Conservation (phyloP, 768 basidiomycete genomes). For the Bullera alba region DNA sequence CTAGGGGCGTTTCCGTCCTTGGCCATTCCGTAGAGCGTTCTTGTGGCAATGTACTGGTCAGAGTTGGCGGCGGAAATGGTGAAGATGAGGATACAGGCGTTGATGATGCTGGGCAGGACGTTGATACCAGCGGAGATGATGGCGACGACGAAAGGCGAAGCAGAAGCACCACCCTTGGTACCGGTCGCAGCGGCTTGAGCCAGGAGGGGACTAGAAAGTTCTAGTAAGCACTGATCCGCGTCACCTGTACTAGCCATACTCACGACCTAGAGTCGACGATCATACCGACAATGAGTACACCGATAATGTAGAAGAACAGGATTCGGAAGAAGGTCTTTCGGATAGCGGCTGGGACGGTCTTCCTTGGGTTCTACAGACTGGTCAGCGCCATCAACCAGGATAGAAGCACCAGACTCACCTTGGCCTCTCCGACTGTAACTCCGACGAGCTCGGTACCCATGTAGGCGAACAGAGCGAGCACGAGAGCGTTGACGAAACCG, state of each 20-base stretch:
- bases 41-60: constrained; percentile 39
- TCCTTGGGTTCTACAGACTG: constrained; percentile 21
- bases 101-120: constrained; percentile 43
- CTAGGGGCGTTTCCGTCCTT: constrained; percentile 49
- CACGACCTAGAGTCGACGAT: constrained; percentile 63
- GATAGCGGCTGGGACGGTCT: constrained; percentile 37
- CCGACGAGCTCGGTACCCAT: constrained; percentile 31
- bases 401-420: constrained; percentile 6
- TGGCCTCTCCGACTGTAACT: constrained; percentile 32
- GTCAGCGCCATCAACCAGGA: background rate
- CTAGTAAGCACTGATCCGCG: background rate
- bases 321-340: constrained; percentile 53
- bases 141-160: constrained; percentile 43
- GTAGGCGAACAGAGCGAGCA: constrained; percentile 28
- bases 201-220: constrained; percentile 7
- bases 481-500: constrained; percentile 33
- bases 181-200: constrained; percentile 25
- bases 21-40: constrained; percentile 48
- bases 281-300: constrained; percentile 54
- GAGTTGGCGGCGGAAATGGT: constrained; percentile 40
- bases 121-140: constrained; percentile 41
- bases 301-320: constrained; percentile 53
- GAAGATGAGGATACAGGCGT: constrained; percentile 44
- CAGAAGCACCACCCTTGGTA: constrained; percentile 27
- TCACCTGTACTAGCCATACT: background rate